These are phyloP conservation scores for Fagus crenata DNA, from an alignment of 306 rosid species.

Conservation along the genomic window DNA sequence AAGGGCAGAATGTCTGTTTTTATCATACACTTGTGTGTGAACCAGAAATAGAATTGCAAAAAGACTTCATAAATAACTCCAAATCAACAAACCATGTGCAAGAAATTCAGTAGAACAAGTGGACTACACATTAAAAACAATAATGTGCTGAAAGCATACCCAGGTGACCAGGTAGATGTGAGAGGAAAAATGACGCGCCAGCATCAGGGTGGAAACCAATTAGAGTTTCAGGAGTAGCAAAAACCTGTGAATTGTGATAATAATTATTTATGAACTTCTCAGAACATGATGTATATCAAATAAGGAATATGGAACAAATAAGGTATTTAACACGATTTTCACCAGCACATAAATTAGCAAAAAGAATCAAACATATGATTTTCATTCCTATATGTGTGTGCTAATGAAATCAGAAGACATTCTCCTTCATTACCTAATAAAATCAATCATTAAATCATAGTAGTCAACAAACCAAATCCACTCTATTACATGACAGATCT, in stretches of 20 bases:
- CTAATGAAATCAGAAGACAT: neutral
- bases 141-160: slow-evolving; percentile 44
- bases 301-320: neutral
- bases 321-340: neutral
- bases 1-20: neutral
- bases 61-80: neutral
- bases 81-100: slow-evolving; percentile 1
- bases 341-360: slow-evolving; percentile 1
- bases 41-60: slow-evolving; percentile 13
- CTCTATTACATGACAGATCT: too few species aligned
- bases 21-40: neutral
- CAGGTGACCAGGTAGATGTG: slow-evolving; percentile 83
- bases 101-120: slow-evolving; percentile 13
- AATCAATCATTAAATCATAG: neutral
- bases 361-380: slow-evolving; percentile 23
- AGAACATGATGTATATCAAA: neutral
- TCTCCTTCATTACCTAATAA: neutral
- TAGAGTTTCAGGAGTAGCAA: slow-evolving; percentile 88
- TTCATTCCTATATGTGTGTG: neutral
- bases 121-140: slow-evolving; percentile 19
- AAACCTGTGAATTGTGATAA: slow-evolving; percentile 53
- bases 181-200: slow-evolving; percentile 88
- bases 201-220: slow-evolving; percentile 99
- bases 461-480: neutral
- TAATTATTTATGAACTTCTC: slow-evolving; percentile 17